Conservation (phyloP, 2,329 filamentous ascomycete species). For the Fusarium sp. region DNA sequence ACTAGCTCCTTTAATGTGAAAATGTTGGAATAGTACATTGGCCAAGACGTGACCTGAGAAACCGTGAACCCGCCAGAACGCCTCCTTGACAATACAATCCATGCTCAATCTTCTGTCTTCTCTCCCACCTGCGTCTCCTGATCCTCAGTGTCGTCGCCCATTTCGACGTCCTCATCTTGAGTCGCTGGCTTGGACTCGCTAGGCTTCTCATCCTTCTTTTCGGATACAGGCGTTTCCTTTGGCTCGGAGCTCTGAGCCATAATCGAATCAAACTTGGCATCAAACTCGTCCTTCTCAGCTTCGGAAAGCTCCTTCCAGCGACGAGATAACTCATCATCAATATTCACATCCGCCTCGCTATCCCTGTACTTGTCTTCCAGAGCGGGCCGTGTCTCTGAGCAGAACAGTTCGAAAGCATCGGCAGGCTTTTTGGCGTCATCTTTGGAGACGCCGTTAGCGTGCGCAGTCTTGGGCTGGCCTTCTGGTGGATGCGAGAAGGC, state of each 20-base stretch:
- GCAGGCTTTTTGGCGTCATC: slow-evolving; percentile 60
- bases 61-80: slow-evolving; percentile 46
- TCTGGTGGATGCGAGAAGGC: slow-evolving; percentile 56
- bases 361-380: slow-evolving; percentile 62
- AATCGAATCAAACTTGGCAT: slow-evolving; percentile 53
- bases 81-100: slow-evolving; percentile 35
- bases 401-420: slow-evolving; percentile 70
- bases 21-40: slow-evolving; percentile 32
- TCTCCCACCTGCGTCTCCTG: slow-evolving; percentile 56
- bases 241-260: slow-evolving; percentile 46
- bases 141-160: slow-evolving; percentile 63
- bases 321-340: slow-evolving; percentile 70
- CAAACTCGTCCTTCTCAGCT: slow-evolving; percentile 65
- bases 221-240: slow-evolving; percentile 42
- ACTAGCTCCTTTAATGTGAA: slow-evolving; percentile 27
- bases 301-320: slow-evolving; percentile 69
- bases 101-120: slow-evolving; percentile 53
- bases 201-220: slow-evolving; percentile 49
- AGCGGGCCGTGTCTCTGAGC: slow-evolving; percentile 62
- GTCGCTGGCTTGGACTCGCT: slow-evolving; percentile 52
- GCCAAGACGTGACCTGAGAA: slow-evolving; percentile 34
- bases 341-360: slow-evolving; percentile 52
- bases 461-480: slow-evolving; percentile 51
- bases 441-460: slow-evolving; percentile 60
- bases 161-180: slow-evolving; percentile 66